Evolutionary conservation across 352 stramenopile species (phyloP).

Genomic region (Phytophthora europaea): DNA sequence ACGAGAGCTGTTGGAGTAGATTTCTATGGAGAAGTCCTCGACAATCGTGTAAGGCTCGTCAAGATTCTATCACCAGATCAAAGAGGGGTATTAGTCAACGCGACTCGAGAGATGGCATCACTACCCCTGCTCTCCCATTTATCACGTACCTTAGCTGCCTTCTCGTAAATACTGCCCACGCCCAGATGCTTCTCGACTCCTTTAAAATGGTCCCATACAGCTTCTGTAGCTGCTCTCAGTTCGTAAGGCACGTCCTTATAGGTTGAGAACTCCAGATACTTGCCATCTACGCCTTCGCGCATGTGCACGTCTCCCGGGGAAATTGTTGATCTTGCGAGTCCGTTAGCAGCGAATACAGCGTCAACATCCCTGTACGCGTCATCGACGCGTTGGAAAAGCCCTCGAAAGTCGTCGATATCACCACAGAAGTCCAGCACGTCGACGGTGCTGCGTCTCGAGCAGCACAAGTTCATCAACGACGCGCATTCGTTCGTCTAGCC

Average conservation of each 20-base stretch:
- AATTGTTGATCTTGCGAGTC: conserved; percentile 21
- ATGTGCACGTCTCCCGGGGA: conserved; percentile 32
- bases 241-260: conserved; percentile 35
- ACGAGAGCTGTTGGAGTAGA: conserved; percentile 57
- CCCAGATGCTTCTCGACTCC: conserved; percentile 41
- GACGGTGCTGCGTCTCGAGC: conserved; percentile 6
- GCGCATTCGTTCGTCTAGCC: conserved; percentile 26
- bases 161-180: conserved; percentile 38
- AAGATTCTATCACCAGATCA: conserved; percentile 22
- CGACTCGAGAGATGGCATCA: neutral
- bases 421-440: conserved; percentile 32
- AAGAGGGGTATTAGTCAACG: neutral
- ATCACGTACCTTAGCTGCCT: conserved; percentile 32
- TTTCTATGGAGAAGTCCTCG: conserved; percentile 65
- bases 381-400: conserved; percentile 29
- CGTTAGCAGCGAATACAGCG: conserved; percentile 31
- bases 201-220: conserved; percentile 40
- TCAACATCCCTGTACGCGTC: conserved; percentile 28
- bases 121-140: neutral
- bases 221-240: conserved; percentile 17
- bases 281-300: conserved; percentile 25
- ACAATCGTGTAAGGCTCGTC: conserved; percentile 66
- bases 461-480: conserved; percentile 27
- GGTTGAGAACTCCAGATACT: conserved; percentile 34
- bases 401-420: conserved; percentile 28